Evolutionary conservation across 148 eudicot genomes (phyloP), one percentile per base, ranked within the genome.

Genomic region (Euryodendron excelsum): DNA sequence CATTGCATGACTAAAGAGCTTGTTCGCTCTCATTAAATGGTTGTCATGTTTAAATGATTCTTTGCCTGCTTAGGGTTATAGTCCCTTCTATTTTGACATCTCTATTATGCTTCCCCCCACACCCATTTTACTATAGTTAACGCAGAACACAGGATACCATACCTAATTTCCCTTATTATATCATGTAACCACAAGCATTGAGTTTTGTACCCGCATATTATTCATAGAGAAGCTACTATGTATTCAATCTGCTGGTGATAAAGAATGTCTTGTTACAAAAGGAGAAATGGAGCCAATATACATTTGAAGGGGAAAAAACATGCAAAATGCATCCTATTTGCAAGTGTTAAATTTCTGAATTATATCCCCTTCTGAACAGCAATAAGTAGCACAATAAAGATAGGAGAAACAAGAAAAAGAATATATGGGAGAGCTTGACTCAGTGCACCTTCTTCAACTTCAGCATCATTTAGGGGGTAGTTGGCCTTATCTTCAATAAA

Each of bases 361-460:
- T 77, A 83, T 76, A 77, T 56, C 25, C 90, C 78, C 80, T 89
- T 87, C 27, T 73, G 85, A 77, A 83, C 78, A 79, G 89, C 94
- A 69, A 87, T 75, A 37, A 92, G 80, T 7, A 94, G 62, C 44
- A 94, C 89, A 47, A 92, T 67, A 41, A 94, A 62, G 80, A 94
- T 86, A 41, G 97, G 98, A 76, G 85, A 87, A 77, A 77, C 80
- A 34, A 94, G 90, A 78, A 94, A 87, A 36, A 89, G 21, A 39
- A 92, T 80, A 62, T 92, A 94, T 0, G 92, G 86, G 47, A 93
- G 60, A 75, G 92, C 87, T 78, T 90, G 85, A 72, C 20, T 64
- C 31, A 86, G 39, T 64, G 79, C 81, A 73, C 80, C 88, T 76
- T 89, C 91, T 69, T 85, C 84, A 61, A 52, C 81, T 72, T 91